phyloP scores from a whole-genome alignment of 805 yeast genomes.

The Metschnikowia proteae region DNA sequence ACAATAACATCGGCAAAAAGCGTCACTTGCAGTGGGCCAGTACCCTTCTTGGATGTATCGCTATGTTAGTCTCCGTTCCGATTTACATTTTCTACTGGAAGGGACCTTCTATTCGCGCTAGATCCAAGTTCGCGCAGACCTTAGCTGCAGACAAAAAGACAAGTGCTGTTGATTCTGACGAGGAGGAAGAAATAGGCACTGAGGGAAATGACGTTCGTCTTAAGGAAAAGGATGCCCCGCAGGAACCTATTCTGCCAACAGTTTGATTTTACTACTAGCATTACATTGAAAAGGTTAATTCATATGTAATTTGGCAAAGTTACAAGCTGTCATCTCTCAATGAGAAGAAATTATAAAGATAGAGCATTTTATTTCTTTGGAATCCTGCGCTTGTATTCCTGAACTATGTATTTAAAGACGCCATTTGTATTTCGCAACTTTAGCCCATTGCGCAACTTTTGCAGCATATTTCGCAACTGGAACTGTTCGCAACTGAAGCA shows the following conservation, averaged over 20 bases:
- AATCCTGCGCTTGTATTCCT: no score
- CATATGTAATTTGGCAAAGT: no score
- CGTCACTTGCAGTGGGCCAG: conserved; percentile 38
- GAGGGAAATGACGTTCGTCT: background rate
- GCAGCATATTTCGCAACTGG: no score
- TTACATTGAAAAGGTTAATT: no score
- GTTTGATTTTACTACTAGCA: background rate
- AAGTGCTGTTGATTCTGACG: conserved; percentile 9
- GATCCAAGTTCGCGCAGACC: conserved; percentile 36
- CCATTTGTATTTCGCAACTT: no score
- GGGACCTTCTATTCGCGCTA: conserved; percentile 34
- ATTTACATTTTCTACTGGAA: conserved; percentile 39
- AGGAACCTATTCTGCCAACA: background rate
- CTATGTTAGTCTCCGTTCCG: conserved; percentile 32
- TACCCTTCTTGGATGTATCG: conserved; percentile 34
- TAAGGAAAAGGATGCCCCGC: conserved; percentile 1
- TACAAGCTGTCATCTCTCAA: no score
- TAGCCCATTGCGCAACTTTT: no score
- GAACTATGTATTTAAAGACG: no score
- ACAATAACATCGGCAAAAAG: conserved; percentile 27
- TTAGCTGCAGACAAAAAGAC: conserved; percentile 26
- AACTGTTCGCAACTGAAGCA: no score
- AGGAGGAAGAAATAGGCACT: conserved; percentile 8
- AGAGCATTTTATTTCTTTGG: no score
- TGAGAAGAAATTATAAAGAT: no score